These are phyloP conservation scores for Cyclotella choctawhatcheeana DNA, from an alignment of 108 stramenopile species.

Conservation along the genomic window DNA sequence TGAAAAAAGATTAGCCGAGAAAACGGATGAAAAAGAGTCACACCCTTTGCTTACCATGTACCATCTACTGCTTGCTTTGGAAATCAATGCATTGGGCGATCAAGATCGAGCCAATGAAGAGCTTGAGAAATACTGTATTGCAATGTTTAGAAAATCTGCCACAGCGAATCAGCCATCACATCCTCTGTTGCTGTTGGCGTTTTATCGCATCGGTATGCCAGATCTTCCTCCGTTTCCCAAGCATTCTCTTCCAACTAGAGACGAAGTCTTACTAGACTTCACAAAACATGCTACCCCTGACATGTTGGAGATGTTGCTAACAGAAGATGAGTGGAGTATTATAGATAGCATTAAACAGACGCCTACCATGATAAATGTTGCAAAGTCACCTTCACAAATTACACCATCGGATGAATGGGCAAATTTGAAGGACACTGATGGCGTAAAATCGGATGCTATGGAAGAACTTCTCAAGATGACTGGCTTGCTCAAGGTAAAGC, in stretches of 20 bases:
- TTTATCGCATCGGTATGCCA: slow-evolving; percentile 19
- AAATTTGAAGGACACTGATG: slow-evolving; percentile 18
- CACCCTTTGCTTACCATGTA: background rate
- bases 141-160: background rate
- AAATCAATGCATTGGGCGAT: slow-evolving; percentile 16
- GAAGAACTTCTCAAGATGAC: slow-evolving; percentile 46
- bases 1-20: slow-evolving; percentile 11
- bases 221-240: background rate
- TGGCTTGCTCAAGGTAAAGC: slow-evolving; percentile 47
- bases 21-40: background rate
- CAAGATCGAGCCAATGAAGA: slow-evolving; percentile 21
- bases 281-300: background rate
- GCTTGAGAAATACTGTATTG: slow-evolving; percentile 17
- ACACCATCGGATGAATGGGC: slow-evolving; percentile 16
- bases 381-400: background rate
- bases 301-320: slow-evolving; percentile 12
- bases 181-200: slow-evolving; percentile 24
- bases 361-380: background rate
- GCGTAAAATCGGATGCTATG: slow-evolving; percentile 34
- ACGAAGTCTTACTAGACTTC: slow-evolving; percentile 11
- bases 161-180: background rate
- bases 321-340: background rate
- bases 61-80: slow-evolving; percentile 25
- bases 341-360: background rate
- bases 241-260: background rate